These are phyloP conservation scores for Fusarium globosum DNA, from an alignment of 2,329 filamentous ascomycete species.

Conservation along the genomic window DNA sequence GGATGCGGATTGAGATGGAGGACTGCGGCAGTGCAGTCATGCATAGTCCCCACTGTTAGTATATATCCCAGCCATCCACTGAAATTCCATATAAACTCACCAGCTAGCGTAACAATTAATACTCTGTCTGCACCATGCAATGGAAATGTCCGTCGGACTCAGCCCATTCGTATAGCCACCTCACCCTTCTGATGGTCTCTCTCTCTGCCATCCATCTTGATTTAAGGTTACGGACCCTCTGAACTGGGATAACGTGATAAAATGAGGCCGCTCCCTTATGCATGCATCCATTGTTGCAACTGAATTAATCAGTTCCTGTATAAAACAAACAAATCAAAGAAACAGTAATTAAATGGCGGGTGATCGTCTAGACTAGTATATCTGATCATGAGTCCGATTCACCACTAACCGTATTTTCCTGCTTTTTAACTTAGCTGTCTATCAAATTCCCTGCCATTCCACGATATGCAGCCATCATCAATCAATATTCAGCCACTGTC, in stretches of 20 bases:
- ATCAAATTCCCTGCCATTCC: constrained; percentile 12
- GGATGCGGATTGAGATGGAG: constrained; percentile 2
- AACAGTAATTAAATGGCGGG: neutral
- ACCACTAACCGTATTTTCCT: neutral
- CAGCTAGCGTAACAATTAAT: constrained; percentile 16
- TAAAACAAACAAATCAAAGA: neutral
- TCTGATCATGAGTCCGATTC: neutral
- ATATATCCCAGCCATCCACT: neutral
- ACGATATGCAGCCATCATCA: constrained; percentile 16
- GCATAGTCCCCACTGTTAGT: constrained; percentile 24
- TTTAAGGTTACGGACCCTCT: constrained; percentile 2
- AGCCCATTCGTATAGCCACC: constrained; percentile 34
- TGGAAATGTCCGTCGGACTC: constrained; percentile 25
- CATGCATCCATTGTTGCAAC: neutral
- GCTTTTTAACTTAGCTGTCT: neutral
- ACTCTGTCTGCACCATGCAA: constrained; percentile 3
- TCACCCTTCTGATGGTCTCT: neutral
- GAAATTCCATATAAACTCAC: neutral
- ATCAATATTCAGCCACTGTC: constrained; percentile 22
- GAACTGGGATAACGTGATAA: neutral
- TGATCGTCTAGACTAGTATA: neutral
- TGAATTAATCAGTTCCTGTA: neutral
- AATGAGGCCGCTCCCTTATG: constrained; percentile 6
- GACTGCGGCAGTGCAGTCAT: constrained; percentile 25
- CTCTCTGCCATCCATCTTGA: constrained; percentile 10